phyloP scores from a whole-genome alignment of 805 yeast genomes.

The Grigorovia yakushimaensis region DNA sequence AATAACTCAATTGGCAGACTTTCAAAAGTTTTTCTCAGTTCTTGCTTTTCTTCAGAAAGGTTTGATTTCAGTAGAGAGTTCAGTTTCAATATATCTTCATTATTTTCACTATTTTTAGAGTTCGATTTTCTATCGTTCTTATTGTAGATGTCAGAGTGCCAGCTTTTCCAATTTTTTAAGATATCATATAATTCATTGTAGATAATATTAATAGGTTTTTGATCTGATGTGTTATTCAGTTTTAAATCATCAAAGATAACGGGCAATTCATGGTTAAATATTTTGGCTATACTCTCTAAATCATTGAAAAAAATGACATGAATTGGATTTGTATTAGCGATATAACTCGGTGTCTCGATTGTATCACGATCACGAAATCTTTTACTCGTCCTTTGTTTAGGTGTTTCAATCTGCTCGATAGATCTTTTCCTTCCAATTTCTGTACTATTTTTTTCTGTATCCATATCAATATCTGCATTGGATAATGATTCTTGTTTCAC shows the following conservation, averaged over 20 bases:
- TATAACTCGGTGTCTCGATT: neutral
- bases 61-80: constrained; percentile 27
- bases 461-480: constrained; percentile 7
- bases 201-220: neutral
- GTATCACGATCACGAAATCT: constrained; percentile 27
- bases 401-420: constrained; percentile 5
- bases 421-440: constrained; percentile 11
- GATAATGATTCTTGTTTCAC: neutral
- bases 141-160: constrained; percentile 25
- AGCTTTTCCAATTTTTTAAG: constrained; percentile 29
- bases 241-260: constrained; percentile 4
- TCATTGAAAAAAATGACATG: constrained; percentile 16
- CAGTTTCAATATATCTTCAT: constrained; percentile 17
- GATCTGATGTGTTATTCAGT: constrained; percentile 1
- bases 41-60: constrained; percentile 16
- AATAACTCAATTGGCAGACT: constrained; percentile 12
- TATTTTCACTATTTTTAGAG: neutral
- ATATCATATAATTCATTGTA: constrained; percentile 26
- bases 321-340: constrained; percentile 1
- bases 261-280: constrained; percentile 5
- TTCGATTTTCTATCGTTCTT: constrained; percentile 11
- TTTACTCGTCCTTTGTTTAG: constrained; percentile 32
- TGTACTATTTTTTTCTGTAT: constrained; percentile 8
- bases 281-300: constrained; percentile 3
- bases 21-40: constrained; percentile 1